phyloP scores from a whole-genome alignment of 2,329 filamentous ascomycete genomes.

The Penicillium brevicompactum region DNA sequence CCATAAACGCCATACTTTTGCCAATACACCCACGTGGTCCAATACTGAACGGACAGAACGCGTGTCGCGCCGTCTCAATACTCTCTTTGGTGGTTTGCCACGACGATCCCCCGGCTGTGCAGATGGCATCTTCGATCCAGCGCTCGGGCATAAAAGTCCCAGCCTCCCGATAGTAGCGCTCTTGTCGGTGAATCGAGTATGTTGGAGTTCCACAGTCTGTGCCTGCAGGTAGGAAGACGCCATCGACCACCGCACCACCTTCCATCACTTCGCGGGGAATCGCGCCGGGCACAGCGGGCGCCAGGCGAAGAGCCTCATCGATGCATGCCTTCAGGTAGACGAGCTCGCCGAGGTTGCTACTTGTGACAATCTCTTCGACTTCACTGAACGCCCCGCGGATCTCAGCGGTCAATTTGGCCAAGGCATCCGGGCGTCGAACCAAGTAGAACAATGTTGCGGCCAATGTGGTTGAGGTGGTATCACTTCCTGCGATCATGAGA shows the following conservation, averaged over 20 bases:
- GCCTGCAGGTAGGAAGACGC: constrained; percentile 50
- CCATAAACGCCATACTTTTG: constrained; percentile 47
- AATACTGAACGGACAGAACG: constrained; percentile 66
- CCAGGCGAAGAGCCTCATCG: constrained; percentile 45
- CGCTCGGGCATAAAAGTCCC: constrained; percentile 65
- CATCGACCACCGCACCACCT: constrained; percentile 40
- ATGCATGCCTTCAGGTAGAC: constrained; percentile 46
- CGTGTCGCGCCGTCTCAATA: constrained; percentile 58
- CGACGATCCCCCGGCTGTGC: constrained; percentile 37
- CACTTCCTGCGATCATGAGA: constrained; percentile 71
- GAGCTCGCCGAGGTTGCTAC: constrained; percentile 37
- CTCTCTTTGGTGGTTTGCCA: constrained; percentile 53
- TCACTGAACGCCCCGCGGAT: constrained; percentile 38
- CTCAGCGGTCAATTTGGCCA: constrained; percentile 38
- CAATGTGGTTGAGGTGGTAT: constrained; percentile 69
- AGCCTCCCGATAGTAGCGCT: constrained; percentile 62
- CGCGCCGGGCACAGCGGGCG: constrained; percentile 42
- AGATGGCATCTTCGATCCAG: constrained; percentile 59
- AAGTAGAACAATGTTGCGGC: constrained; percentile 47
- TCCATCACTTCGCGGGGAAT: constrained; percentile 43
- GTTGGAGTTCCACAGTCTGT: constrained; percentile 66
- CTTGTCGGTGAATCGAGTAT: constrained; percentile 70
- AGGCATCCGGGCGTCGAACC: constrained; percentile 33
- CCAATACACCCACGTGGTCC: constrained; percentile 47
- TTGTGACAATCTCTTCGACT: constrained; percentile 42